A percentile compares a stretch with the other conserved stretches of the same genome.
phyloP scores from a whole-genome alignment of 768 basidiomycete genomes.

The Leccinum incarnatum region DNA sequence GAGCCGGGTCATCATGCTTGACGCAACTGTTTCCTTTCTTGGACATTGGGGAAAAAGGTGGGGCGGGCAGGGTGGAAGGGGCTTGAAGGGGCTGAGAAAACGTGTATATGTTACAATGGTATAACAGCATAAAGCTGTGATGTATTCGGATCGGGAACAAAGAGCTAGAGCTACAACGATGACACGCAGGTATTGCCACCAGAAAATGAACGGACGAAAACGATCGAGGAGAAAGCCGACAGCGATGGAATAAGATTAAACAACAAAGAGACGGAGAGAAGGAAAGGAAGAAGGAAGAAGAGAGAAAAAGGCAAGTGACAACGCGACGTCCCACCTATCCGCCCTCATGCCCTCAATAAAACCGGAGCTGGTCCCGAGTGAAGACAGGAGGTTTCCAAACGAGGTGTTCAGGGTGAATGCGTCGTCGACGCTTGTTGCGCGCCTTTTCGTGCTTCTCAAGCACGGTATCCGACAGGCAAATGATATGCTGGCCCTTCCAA shows the following conservation, averaged over 20 bases:
- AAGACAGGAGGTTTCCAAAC: constrained; percentile 97
- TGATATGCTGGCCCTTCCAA: constrained; percentile 92
- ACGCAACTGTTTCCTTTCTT: not conserved
- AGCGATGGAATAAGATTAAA: not conserved
- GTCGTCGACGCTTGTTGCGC: constrained; percentile 69
- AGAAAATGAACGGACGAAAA: not conserved
- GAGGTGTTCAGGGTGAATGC: constrained; percentile 77
- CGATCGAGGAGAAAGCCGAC: not conserved
- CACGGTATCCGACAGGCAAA: constrained; percentile 87
- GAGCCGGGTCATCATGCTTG: constrained; percentile 7
- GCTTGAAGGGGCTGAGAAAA: not conserved
- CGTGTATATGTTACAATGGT: constrained; percentile 8
- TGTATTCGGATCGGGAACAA: constrained; percentile 7
- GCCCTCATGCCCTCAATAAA: constrained; percentile 34
- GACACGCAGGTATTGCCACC: constrained; percentile 6
- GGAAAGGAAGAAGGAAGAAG: not conserved
- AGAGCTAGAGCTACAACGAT: constrained; percentile 28
- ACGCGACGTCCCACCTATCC: not conserved
- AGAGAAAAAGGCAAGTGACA: not conserved
- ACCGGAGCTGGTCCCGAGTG: constrained; percentile 84
- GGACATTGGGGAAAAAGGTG: not conserved
- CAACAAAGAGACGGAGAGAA: not conserved
- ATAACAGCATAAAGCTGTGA: constrained; percentile 13
- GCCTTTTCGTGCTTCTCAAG: constrained; percentile 89
- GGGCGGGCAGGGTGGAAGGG: not conserved